Conservation (phyloP, 441 rosid species). For the Brassica hybrid region DNA sequence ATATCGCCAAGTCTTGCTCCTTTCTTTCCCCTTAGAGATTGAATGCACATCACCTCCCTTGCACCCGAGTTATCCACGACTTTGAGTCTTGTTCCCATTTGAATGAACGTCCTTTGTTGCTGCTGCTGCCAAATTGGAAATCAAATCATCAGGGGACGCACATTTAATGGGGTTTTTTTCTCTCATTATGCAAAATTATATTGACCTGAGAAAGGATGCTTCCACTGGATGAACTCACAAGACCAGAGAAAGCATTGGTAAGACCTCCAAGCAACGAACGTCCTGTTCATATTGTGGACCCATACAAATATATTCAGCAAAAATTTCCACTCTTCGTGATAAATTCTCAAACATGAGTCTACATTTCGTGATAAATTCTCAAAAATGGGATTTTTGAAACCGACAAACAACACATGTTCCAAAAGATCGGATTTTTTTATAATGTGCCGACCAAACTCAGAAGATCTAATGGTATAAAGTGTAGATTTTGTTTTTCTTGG, state of each 20-base stretch:
- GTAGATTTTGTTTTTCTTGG: background rate
- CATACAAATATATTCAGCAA: background rate
- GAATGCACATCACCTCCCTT: conserved; percentile 88
- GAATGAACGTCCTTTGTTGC: background rate
- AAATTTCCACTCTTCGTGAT: background rate
- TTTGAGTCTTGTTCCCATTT: conserved; percentile 79
- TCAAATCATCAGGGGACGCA: too few relatives aligned
- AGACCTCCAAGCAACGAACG: conserved; percentile 57
- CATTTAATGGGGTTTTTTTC: too few relatives aligned
- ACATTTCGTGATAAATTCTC: background rate
- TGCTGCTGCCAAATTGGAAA: background rate
- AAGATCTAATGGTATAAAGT: background rate
- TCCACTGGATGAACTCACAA: conserved; percentile 22
- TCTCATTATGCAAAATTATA: background rate
- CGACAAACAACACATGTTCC: background rate
- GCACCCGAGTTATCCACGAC: conserved; percentile 89
- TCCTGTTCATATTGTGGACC: conserved; percentile 26
- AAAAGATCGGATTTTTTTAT: conserved; percentile 7
- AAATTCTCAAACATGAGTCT: background rate
- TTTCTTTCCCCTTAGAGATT: conserved; percentile 69
- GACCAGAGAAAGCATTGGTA: conserved; percentile 48
- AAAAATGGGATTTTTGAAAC: background rate
- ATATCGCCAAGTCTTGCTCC: conserved; percentile 92
- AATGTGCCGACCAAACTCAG: background rate
- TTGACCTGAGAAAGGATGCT: conserved; percentile 56